Evolutionary conservation across 495 filamentous ascomycete species (phyloP).

Genomic region (Penicillium ochrochloron): DNA sequence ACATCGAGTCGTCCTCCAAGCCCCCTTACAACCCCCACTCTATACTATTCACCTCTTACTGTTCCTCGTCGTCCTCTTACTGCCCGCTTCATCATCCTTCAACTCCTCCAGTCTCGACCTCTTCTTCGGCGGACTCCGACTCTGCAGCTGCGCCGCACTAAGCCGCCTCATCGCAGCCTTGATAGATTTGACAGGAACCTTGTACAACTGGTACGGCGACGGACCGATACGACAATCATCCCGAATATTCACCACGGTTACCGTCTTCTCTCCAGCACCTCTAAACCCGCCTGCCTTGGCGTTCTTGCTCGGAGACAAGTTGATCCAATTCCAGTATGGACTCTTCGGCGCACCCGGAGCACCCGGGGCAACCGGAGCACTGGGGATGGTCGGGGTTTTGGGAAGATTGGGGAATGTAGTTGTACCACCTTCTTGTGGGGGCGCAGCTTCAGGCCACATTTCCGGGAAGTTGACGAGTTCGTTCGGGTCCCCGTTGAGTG

Average conservation of each 20-base stretch:
- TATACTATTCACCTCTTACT: background rate
- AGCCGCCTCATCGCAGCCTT: slow-evolving; percentile 3
- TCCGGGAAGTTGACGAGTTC: background rate
- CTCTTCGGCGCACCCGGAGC: background rate
- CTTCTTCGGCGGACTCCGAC: slow-evolving; percentile 4
- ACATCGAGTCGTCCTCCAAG: no score
- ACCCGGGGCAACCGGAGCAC: no score
- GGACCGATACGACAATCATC: background rate
- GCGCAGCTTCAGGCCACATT: background rate
- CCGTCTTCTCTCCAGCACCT: background rate
- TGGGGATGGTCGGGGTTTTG: background rate
- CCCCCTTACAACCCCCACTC: background rate
- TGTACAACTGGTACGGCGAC: slow-evolving; percentile 2
- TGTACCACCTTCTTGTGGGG: background rate
- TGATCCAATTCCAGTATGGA: slow-evolving; percentile 1
- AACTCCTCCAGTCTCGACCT: slow-evolving; percentile 3
- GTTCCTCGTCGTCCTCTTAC: background rate
- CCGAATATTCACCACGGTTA: background rate
- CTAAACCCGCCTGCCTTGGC: background rate
- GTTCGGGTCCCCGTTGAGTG: background rate
- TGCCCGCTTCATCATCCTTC: background rate
- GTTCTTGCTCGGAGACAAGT: background rate
- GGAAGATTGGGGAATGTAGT: slow-evolving; percentile 1
- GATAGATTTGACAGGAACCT: background rate
- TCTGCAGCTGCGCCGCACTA: background rate